Percentiles rank a stretch among this genome's conserved stretches.
phyloP scores from a whole-genome alignment of 768 basidiomycete species.

The Megacollybia marginata region DNA sequence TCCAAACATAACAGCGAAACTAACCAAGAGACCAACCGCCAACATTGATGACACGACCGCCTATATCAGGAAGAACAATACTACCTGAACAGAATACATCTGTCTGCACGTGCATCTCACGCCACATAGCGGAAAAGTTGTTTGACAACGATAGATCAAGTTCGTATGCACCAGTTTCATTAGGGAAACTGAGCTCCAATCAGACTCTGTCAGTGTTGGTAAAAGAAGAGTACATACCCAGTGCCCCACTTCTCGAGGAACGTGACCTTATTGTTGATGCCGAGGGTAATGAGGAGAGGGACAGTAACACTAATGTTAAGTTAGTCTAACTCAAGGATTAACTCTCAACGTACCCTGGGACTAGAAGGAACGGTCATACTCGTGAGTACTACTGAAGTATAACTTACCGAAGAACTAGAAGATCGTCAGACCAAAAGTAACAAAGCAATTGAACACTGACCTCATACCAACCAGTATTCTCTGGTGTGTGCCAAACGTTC shows the following conservation, averaged over 20 bases:
- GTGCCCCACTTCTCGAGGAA: conserved; percentile 75
- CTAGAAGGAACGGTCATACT: conserved; percentile 15
- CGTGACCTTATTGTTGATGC: conserved; percentile 74
- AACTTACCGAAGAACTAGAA: conserved; percentile 7
- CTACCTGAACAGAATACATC: conserved; percentile 74
- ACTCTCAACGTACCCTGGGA: conserved; percentile 32
- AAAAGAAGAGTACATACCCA: not conserved
- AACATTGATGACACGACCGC: conserved; percentile 55
- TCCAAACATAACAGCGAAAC: conserved; percentile 21
- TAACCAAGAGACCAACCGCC: conserved; percentile 32
- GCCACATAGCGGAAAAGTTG: conserved; percentile 53
- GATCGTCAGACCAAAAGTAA: not conserved
- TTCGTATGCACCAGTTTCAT: conserved; percentile 78
- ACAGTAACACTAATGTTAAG: conserved; percentile 47
- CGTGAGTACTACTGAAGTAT: not conserved
- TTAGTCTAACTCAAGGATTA: conserved; percentile 3
- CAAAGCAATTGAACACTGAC: conserved; percentile 20
- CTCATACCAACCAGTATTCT: conserved; percentile 63
- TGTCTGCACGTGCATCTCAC: conserved; percentile 66
- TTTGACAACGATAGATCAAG: conserved; percentile 53
- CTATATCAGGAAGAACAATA: conserved; percentile 69
- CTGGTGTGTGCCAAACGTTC: conserved; percentile 59
- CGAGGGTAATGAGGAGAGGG: conserved; percentile 68
- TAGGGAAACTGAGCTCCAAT: conserved; percentile 30
- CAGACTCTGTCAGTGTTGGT: not conserved